phyloP scores from a whole-genome alignment of 805 yeast genomes.

The Sugiyamaella marilandica region DNA sequence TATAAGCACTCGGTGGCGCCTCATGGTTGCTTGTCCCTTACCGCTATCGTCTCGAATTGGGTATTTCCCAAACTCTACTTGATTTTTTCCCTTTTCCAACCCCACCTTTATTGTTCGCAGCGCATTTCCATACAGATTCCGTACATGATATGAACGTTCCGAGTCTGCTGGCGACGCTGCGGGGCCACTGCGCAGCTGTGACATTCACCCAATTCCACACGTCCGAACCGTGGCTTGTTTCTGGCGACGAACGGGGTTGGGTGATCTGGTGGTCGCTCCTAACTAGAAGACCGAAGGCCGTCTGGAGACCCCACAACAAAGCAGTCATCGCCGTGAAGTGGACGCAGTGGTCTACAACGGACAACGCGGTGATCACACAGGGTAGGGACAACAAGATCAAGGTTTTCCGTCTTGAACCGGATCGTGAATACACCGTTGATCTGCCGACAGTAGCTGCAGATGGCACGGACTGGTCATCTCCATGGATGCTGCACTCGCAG shows the following conservation, averaged over 20 bases:
- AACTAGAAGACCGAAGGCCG: slow-evolving; percentile 49
- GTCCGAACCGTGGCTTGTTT: slow-evolving; percentile 38
- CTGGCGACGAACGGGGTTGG: slow-evolving; percentile 63
- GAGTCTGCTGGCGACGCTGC: slow-evolving; percentile 28
- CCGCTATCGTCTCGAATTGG: not conserved
- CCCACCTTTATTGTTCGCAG: not conserved
- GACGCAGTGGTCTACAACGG: slow-evolving; percentile 12
- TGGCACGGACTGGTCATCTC: slow-evolving; percentile 26
- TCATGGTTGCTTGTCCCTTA: not conserved
- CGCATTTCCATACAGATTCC: not conserved
- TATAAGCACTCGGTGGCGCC: not conserved
- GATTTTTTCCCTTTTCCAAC: not conserved
- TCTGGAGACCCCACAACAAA: slow-evolving; percentile 58
- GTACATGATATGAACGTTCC: not conserved
- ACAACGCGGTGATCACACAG: slow-evolving; percentile 47
- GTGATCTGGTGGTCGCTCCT: slow-evolving; percentile 60
- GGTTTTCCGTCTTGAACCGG: slow-evolving; percentile 27
- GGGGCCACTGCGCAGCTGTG: slow-evolving; percentile 34
- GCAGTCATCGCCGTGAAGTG: slow-evolving; percentile 48
- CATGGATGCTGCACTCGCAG: slow-evolving; percentile 41
- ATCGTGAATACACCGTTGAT: slow-evolving; percentile 36
- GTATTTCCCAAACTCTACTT: not conserved
- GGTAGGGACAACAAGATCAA: slow-evolving; percentile 55
- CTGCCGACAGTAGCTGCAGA: slow-evolving; percentile 23
- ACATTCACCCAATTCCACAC: slow-evolving; percentile 29